Evolutionary conservation across 75 land plant genomes (phyloP).

Genomic region (Azolla pinnata): DNA sequence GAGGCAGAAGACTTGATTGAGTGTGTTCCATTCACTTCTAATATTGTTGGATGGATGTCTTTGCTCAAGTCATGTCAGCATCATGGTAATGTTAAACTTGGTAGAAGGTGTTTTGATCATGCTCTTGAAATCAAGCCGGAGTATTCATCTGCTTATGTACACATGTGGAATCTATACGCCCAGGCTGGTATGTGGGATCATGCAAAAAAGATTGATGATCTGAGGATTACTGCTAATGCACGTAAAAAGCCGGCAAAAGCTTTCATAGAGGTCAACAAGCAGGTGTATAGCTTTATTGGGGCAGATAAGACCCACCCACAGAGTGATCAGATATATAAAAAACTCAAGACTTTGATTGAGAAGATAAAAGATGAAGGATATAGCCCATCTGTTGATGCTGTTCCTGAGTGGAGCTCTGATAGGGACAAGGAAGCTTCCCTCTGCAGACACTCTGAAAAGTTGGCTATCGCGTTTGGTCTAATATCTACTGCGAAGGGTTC

Average conservation of each 20-base stretch:
- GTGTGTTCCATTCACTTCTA: slow-evolving; percentile 5
- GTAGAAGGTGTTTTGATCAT: slow-evolving; percentile 26
- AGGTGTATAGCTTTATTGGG: background rate
- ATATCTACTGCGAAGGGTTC: slow-evolving; percentile 50
- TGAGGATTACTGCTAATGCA: slow-evolving; percentile 11
- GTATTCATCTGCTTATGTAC: slow-evolving; percentile 45
- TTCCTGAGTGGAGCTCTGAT: slow-evolving; percentile 43
- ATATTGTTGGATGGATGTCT: slow-evolving; percentile 25
- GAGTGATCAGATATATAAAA: background rate
- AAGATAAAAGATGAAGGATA: slow-evolving; percentile 52
- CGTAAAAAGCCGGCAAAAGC: background rate
- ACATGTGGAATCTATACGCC: slow-evolving; percentile 44
- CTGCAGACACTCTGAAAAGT: slow-evolving; percentile 56
- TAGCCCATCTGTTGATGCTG: slow-evolving; percentile 41
- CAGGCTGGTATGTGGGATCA: slow-evolving; percentile 41
- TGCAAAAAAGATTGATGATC: slow-evolving; percentile 24
- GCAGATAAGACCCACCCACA: background rate
- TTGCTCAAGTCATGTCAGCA: slow-evolving; percentile 41
- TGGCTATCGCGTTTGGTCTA: slow-evolving; percentile 78
- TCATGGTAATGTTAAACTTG: slow-evolving; percentile 28
- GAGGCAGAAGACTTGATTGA: slow-evolving; percentile 18
- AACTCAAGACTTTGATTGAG: slow-evolving; percentile 2
- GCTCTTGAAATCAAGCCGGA: slow-evolving; percentile 35
- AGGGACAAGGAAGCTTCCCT: slow-evolving; percentile 42
- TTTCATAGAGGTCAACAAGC: background rate